A percentile compares a stretch with the other conserved stretches of the same genome.
phyloP scores from a whole-genome alignment of 345 rosid species.

The Aethionema arabicum region DNA sequence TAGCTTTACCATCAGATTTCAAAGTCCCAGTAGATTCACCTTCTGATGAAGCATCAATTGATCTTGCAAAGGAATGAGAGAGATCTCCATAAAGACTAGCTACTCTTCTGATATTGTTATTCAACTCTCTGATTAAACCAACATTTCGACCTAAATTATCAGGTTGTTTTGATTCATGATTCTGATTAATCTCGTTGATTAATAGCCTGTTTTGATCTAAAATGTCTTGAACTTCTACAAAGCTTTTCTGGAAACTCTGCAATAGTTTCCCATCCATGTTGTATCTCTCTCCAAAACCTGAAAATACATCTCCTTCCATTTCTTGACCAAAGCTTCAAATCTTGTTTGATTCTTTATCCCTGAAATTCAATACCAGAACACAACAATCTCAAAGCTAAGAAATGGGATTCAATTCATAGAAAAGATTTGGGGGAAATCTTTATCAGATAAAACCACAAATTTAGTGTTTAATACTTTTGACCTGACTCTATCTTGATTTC shows the following conservation, averaged over 20 bases:
- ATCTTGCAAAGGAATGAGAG: constrained; percentile 61
- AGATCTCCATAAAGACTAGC: constrained; percentile 85
- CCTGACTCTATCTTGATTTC: constrained; percentile 25
- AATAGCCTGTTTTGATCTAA: constrained; percentile 77
- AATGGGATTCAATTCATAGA: background rate
- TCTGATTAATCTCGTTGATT: constrained; percentile 82
- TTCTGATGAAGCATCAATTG: constrained; percentile 73
- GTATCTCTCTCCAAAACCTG: constrained; percentile 47
- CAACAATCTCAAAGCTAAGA: constrained; percentile 1
- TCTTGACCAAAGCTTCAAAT: constrained; percentile 8
- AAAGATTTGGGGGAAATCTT: constrained; percentile 12
- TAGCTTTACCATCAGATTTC: constrained; percentile 64
- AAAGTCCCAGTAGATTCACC: constrained; percentile 66
- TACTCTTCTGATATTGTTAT: constrained; percentile 82
- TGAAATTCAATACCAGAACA: constrained; percentile 15
- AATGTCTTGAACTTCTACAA: constrained; percentile 70
- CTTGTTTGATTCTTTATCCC: constrained; percentile 15
- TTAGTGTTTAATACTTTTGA: constrained; percentile 21
- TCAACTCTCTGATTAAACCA: constrained; percentile 84
- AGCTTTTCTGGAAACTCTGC: constrained; percentile 61
- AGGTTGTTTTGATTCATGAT: constrained; percentile 79
- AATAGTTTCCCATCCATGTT: constrained; percentile 51
- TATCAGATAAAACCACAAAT: constrained; percentile 13
- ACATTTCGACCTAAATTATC: constrained; percentile 78
- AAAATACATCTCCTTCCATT: constrained; percentile 63